Base-by-base conservation (phyloP, 148 eudicot genomes). In the Beta vulgaris region DNA sequence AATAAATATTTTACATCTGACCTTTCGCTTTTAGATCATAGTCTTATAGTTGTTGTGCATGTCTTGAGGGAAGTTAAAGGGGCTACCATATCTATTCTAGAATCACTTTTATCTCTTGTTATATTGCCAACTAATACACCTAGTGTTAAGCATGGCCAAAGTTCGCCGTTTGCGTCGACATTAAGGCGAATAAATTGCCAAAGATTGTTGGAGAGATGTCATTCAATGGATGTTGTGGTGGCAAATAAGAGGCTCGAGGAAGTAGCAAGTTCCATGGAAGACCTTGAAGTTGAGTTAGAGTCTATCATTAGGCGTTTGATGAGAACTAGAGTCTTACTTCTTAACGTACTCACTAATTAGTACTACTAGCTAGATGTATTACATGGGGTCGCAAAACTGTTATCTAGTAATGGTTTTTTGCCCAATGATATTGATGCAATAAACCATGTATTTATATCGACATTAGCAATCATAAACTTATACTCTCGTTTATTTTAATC, bases 281-380 rank as follows among this genome's bases (percentile, higher is more conserved):
- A 81, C 26, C 85, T 87, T 78, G 89, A 86, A n/a, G 84, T 59
- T 39, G 91, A 91, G 73, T 53, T 89, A 39, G 91, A 85, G 61
- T 76, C 87, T 25, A 91, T 91, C 49, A 86, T 86, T 75, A 85
- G 89, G 44, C 76, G 91, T 60, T 79, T 91, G 76, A 88, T 89
- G 44, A 83, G 76, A 69, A 91, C 97, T 34, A 86, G 97, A 69
- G 93, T 86, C 61, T 88, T 86, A 59, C 90, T 91, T 51, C 89
- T 91, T 40, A 89, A 91, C 61, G 78, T 89, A 60, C 80, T 91
- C 62, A 86, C 86, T 49, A 81, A 74, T 70, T 89, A 79, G 67
- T n/a, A 29, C 0, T 58, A 2, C 3, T 55, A 25, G 29, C 3
- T 11, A 23, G 1, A 0, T 3, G 3, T 28, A 29, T 28, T 28